Base-by-base conservation (phyloP, 2,329 filamentous ascomycete genomes). In the Massarina eburnea region DNA sequence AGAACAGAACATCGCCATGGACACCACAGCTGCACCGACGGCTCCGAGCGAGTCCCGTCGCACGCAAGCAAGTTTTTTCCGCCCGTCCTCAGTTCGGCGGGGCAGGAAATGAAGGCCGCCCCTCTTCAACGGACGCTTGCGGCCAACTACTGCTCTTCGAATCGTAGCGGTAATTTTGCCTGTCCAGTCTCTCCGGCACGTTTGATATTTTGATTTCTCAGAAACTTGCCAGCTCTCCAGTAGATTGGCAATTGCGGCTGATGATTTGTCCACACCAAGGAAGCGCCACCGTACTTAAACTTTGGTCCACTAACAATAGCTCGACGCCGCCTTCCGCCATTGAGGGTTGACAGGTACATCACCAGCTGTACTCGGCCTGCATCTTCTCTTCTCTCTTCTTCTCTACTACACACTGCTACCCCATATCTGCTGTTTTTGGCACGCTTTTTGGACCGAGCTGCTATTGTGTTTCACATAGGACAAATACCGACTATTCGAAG, bases 21-120 rank as follows among this genome's bases (percentile, higher is more conserved):
- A n/a, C n/a, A n/a, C n/a, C n/a, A n/a, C n/a, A n/a, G n/a, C n/a
- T n/a, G n/a, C n/a, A n/a, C n/a, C n/a, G n/a, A n/a, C n/a, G n/a
- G n/a, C n/a, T n/a, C n/a, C n/a, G n/a, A n/a, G n/a, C n/a, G n/a
- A n/a, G n/a, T n/a, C n/a, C n/a, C n/a, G n/a, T n/a, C n/a, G n/a
- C n/a, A n/a, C n/a, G n/a, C n/a, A n/a, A n/a, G n/a, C n/a, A n/a
- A n/a, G n/a, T n/a, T n/a, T 5, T 17, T 27, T 20, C 45, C 41
- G 36, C 35, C 35, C 22, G 37, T 35, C 43, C 40, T 21, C 44
- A 39, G 35, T 38, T 37, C 42, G 36, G 45, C 43, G 41, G 40
- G 20, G 22, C 35, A n/a, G 57, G 61, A 66, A 60, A 67, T 67
- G 64, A 66, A 57, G 51, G 50, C 41, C 45, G 47, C 53, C 51